Evolutionary conservation across 345 rosid genomes (phyloP), one percentile per base, ranked within the genome.

Genomic region (Gossypium turneri): DNA sequence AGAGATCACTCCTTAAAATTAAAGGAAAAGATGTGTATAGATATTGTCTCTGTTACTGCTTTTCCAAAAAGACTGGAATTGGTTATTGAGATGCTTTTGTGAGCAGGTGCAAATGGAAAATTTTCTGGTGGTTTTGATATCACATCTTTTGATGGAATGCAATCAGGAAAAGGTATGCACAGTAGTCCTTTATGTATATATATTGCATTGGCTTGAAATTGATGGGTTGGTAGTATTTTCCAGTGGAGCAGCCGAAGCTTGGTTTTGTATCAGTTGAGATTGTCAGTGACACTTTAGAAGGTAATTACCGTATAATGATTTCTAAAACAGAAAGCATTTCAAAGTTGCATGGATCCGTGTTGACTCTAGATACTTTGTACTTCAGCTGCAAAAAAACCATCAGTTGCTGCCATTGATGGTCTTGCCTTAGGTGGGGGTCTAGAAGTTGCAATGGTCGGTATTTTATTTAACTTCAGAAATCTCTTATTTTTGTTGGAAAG

Each of bases 71-170:
- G 13, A 48, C 38, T 66, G 64, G 25, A 55, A 44, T 19, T 0
- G 64, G 47, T 78, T 70, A 44, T 41, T 57, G 69, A 59, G 48
- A 52, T 51, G 19, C 11, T 71, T 34, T 1, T 73, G 52, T 80
- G 64, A 73, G 64, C 88, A 93, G 99, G 98, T 73, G 90, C 89
- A 20, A 93, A 88, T 43, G 98, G 95, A 57, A 96, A 83, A 81
- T 96, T 96, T 81, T 93, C 97, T 76, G 98, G 98, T 76, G 99
- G 99, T 58, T 93, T 92, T 86, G 99, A 93, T 79, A 91, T 96
- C 58, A 50, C 91, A 29, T 85, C 87, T 53, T 96, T 96, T 64
- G 89, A 89, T 59, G 88, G 82, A 72, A n/a, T 93, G 58, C 94
- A 85, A 79, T 69, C 75, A 50, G 97, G 91, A 78, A 83, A 81